Conservation (phyloP, 805 yeast genomes). For the Saccharomycopsis sp. region DNA sequence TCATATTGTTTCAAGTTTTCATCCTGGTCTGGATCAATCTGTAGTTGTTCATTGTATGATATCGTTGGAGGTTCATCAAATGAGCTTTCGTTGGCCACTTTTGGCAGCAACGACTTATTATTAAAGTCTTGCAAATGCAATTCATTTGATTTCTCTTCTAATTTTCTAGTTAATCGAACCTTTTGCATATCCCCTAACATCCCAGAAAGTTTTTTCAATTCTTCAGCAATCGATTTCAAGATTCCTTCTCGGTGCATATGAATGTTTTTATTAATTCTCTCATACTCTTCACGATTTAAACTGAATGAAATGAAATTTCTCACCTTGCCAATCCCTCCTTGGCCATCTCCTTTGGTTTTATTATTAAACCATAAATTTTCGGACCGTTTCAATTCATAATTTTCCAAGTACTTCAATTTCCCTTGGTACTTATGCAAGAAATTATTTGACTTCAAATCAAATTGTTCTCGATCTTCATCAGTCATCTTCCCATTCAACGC, state of each 20-base stretch:
- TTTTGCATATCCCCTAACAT: slow-evolving; percentile 18
- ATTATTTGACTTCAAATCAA: slow-evolving; percentile 16
- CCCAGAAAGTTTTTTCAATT: slow-evolving; percentile 10
- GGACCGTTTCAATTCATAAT: slow-evolving; percentile 15
- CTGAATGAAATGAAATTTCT: slow-evolving; percentile 13
- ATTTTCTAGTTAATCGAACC: slow-evolving; percentile 14
- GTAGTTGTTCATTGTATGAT: slow-evolving; percentile 12
- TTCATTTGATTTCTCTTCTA: slow-evolving; percentile 20
- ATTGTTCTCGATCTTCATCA: slow-evolving; percentile 20
- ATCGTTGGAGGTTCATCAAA: background rate
- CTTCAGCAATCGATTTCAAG: slow-evolving; percentile 5
- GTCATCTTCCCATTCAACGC: slow-evolving; percentile 4
- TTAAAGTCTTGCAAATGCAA: too few species aligned
- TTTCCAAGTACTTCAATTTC: slow-evolving; percentile 18
- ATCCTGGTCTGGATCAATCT: slow-evolving; percentile 13
- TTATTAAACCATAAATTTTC: slow-evolving; percentile 18
- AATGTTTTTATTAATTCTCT: slow-evolving; percentile 4
- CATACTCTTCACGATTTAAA: slow-evolving; percentile 12
- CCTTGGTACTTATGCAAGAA: slow-evolving; percentile 15
- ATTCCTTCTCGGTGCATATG: slow-evolving; percentile 20
- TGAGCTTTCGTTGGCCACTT: background rate
- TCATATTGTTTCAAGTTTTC: slow-evolving; percentile 8
- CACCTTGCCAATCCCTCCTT: slow-evolving; percentile 4
- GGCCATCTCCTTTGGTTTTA: background rate
- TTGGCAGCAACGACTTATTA: too few species aligned